Base-by-base conservation (phyloP, 805 yeast species). In the Teunomyces pallodes region DNA sequence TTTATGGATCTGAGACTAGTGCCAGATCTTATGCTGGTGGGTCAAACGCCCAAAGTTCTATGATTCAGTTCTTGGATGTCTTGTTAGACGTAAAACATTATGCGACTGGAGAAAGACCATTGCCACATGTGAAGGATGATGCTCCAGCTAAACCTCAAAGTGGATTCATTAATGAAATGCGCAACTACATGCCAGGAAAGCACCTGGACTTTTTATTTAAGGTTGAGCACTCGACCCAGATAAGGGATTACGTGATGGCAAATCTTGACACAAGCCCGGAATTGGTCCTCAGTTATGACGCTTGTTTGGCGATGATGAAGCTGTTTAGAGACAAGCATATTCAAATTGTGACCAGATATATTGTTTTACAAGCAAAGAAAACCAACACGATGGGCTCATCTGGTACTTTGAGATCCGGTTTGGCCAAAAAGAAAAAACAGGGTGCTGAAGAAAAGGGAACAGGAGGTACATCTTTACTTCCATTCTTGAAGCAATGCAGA, bases 401-500 rank as follows among this genome's bases (percentile, higher is more conserved):
- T 35, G 74, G 77, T 43, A 83, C 90, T 7, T 64, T 83, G 48
- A 79, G 90, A 58, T 79, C 87, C 1, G 94, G 85, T 14, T 76
- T 79, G 68, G 90, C 80, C 42, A 81, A 77, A 56, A 63, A 74
- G 31, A 76, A 73, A 46, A 52, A 56, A 47, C 74, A 72, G 39
- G 75, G 75, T 49, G 76, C 74, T 38, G 85, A 80, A 49, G 81
- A 79, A 54, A 80, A 82, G 57, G 97, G 98, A 12, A 91, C 98
- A 1, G 98, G 98, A 16, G 97, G 98, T 40, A 91, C 97, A 0
- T 84, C 95, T 0, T 75, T 91, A 58, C 78, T 91, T 49, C 96
- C 97, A 26, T 92, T 91, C 70, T 76, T 91, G 63, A 91, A 90
- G 66, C 97, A 92, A 67, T 92, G 97, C 57, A 80, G 97, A 65